These are phyloP conservation scores for Leucocoprinus leucothites DNA, from an alignment of 768 basidiomycete species.

Conservation along the genomic window DNA sequence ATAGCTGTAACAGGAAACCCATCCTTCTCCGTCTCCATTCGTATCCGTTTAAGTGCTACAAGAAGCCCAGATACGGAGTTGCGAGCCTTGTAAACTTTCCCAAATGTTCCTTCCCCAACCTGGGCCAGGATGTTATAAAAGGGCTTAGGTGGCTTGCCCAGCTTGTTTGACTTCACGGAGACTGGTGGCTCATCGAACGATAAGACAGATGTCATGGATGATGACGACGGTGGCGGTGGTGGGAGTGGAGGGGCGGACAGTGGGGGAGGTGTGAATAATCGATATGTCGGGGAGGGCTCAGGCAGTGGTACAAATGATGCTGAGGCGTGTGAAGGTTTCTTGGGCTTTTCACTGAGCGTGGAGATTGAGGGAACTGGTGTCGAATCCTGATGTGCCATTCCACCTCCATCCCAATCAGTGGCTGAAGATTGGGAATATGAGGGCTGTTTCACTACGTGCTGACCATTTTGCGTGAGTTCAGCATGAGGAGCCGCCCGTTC, in stretches of 20 bases:
- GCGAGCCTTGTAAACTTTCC: slow-evolving; percentile 94
- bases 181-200: slow-evolving; percentile 1
- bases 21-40: slow-evolving; percentile 96
- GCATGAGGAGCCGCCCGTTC: slow-evolving; percentile 4
- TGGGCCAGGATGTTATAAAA: slow-evolving; percentile 87
- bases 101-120: slow-evolving; percentile 98
- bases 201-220: not conserved
- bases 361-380: not conserved
- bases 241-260: not conserved
- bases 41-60: slow-evolving; percentile 93
- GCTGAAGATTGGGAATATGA: not conserved
- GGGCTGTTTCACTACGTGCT: not conserved
- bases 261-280: not conserved
- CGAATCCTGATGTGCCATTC: not conserved
- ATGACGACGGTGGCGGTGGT: not conserved
- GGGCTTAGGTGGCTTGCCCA: slow-evolving; percentile 36
- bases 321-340: not conserved
- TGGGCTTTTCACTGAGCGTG: not conserved
- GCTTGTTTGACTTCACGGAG: slow-evolving; percentile 10
- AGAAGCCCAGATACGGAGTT: slow-evolving; percentile 72
- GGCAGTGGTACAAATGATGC: not conserved
- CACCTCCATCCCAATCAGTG: not conserved
- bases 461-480: not conserved
- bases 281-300: not conserved
- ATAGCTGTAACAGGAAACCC: slow-evolving; percentile 99